Conservation (phyloP, 495 filamentous ascomycete genomes). For the Podospora pseudoanserina region DNA sequence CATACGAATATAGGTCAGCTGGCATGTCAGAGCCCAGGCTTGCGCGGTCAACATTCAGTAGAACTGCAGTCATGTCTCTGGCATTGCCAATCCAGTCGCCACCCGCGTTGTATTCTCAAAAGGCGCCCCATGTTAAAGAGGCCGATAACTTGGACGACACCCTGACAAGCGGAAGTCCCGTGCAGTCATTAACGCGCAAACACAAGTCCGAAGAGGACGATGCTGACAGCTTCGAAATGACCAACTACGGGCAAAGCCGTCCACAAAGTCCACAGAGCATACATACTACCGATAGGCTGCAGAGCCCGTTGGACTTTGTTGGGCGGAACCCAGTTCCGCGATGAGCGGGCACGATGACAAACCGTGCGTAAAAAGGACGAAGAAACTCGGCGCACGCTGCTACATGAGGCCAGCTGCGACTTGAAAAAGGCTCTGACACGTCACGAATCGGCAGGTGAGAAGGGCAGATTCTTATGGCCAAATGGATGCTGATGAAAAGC, state of each 20-base stretch:
- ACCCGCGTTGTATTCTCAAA: not conserved
- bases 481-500: too few species aligned
- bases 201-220: conserved; percentile 13
- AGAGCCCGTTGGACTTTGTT: conserved; percentile 20
- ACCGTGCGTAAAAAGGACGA: not conserved
- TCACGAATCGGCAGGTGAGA: too few species aligned
- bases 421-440: too few species aligned
- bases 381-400: not conserved
- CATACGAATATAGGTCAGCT: conserved; percentile 14
- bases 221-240: conserved; percentile 26
- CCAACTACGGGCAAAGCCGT: conserved; percentile 15
- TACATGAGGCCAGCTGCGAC: not conserved
- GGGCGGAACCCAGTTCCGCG: not conserved
- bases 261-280: conserved; percentile 16
- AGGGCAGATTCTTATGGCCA: too few species aligned
- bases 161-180: conserved; percentile 11
- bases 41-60: not conserved
- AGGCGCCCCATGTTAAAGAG: not conserved
- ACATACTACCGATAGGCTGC: not conserved
- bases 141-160: conserved; percentile 13
- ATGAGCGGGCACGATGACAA: not conserved
- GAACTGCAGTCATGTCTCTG: not conserved
- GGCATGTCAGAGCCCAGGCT: conserved; percentile 19
- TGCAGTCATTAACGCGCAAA: not conserved
- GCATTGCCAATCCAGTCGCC: conserved; percentile 3